phyloP scores from a whole-genome alignment of 148 eudicot species.

The Vaccinium darrowii region DNA sequence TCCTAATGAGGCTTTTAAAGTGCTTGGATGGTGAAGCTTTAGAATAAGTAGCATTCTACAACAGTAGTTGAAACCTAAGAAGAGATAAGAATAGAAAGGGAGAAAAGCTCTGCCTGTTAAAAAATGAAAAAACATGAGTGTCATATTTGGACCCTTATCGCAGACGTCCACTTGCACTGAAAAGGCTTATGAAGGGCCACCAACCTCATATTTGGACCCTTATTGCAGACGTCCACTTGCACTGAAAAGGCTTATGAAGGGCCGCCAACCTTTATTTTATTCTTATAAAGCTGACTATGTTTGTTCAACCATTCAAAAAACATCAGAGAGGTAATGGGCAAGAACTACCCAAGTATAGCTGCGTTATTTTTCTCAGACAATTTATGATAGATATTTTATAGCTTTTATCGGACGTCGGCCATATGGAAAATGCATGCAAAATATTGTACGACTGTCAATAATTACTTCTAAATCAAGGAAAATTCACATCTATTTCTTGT shows the following conservation, averaged over 20 bases:
- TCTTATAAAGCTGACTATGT: background rate
- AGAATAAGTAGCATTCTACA: background rate
- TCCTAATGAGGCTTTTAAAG: background rate
- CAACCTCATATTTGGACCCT: background rate
- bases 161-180: background rate
- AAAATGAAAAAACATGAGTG: background rate
- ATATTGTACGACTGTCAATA: background rate
- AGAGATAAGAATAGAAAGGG: too few relatives aligned
- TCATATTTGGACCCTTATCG: background rate
- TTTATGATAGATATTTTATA: too few relatives aligned
- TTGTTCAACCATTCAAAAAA: constrained; percentile 1
- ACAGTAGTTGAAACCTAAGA: background rate
- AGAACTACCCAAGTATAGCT: background rate
- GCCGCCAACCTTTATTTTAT: constrained; percentile 2
- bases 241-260: background rate
- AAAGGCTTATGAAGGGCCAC: background rate
- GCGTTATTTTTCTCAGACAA: background rate
- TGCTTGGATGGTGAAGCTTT: background rate
- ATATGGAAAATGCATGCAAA: background rate
- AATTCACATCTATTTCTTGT: background rate
- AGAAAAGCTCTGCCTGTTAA: background rate
- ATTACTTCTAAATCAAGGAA: background rate
- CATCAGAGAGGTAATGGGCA: background rate
- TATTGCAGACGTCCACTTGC: background rate
- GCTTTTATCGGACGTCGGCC: background rate